Base-by-base conservation (phyloP, 768 basidiomycete genomes). In the Termitomyces sp. region DNA sequence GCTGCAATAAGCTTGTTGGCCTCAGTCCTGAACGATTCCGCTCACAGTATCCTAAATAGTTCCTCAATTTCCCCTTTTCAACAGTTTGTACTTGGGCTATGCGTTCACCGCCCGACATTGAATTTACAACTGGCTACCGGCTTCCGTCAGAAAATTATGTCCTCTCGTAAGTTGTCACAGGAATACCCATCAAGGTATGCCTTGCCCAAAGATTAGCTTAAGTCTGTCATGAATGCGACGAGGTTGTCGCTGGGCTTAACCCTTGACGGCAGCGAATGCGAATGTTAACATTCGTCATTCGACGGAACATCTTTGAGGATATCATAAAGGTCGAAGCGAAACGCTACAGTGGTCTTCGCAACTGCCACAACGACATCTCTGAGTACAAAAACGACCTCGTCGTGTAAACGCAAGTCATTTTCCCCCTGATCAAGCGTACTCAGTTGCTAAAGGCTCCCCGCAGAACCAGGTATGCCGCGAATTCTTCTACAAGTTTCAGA, bases 61-160 rank as follows among this genome's bases (percentile, higher is more conserved):
- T 98, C 71, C 96, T 95, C 56, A 96, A 87, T 76, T 96, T 90
- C 74, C 95, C 96, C 56, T 97, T 81, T 77, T 92, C 93, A 96
- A 96, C 51, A 92, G 89, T 67, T 81, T 98, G 67, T 96, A 98
- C 74, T 82, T 98, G 29, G 97, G 96, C 29, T 95, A 98, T 75
- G 96, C 91, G 1, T 98, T 98, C 77, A 96, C 95, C 43, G 93
- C 98, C 92, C 60, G 98, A 99, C 77, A 89, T 98, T 72, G 96
- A 98, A 72, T 98, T 98, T 69, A 86, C 87, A 0, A 90, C 96
- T 37, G 97, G 97, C 34, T 98, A 91, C 74, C 88, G 98, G 76
- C 83, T 95, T 43, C 87, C 98, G 89, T 72, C 94, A 64, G 96
- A 96, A 55, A 96, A 96, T 77, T 83, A 92, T 14, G 93, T 90